phyloP scores from a whole-genome alignment of 2,329 filamentous ascomycete genomes.

The Diplodia intermedia region DNA sequence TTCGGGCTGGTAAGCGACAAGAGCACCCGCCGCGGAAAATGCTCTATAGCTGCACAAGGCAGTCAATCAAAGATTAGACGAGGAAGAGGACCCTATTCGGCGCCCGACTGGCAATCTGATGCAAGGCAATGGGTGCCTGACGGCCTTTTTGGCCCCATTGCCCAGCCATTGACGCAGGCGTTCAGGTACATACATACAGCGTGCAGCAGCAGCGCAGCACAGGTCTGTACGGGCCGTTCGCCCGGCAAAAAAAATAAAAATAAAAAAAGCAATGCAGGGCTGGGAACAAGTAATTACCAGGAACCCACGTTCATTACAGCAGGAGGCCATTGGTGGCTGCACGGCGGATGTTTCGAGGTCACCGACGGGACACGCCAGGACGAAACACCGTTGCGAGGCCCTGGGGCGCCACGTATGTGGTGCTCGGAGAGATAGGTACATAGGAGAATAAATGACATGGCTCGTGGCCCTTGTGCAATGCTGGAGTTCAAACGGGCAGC shows the following conservation, averaged over 20 bases:
- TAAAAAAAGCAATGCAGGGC: constrained; percentile 10
- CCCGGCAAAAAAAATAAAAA: constrained; percentile 11
- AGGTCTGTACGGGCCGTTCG: constrained; percentile 17
- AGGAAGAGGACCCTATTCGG: not conserved
- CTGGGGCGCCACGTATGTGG: constrained; percentile 25
- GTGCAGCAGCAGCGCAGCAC: constrained; percentile 11
- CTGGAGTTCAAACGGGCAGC: constrained; percentile 24
- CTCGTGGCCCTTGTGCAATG: constrained; percentile 25
- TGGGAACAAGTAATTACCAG: not conserved
- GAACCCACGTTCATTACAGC: constrained; percentile 8
- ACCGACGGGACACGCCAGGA: not conserved
- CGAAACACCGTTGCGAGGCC: constrained; percentile 6
- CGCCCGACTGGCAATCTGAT: not conserved
- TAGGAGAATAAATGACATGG: constrained; percentile 26
- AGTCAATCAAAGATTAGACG: not conserved
- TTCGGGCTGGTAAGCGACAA: not conserved
- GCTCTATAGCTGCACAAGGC: constrained; percentile 14
- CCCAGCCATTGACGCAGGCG: not conserved
- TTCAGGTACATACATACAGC: not conserved
- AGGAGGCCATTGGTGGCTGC: constrained; percentile 3
- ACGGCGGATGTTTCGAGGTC: constrained; percentile 3
- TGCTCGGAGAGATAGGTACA: constrained; percentile 8
- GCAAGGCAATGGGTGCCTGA: constrained; percentile 17
- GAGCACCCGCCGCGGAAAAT: not conserved
- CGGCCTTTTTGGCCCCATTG: constrained; percentile 2